Base-by-base conservation (phyloP, 768 basidiomycete genomes). In the Russula brevipes region DNA sequence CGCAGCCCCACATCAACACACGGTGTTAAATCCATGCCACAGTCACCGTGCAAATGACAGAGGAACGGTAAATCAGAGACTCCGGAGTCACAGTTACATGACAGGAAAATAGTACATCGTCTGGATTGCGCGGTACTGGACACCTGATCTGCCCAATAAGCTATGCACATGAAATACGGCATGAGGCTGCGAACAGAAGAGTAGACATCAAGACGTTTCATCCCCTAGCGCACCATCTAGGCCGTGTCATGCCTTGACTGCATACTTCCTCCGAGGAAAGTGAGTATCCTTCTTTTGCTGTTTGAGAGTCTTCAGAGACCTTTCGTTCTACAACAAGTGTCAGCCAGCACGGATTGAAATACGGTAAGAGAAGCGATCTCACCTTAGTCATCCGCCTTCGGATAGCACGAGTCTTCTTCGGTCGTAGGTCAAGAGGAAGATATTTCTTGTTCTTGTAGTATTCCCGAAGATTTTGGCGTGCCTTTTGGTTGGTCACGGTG, bases 371-470 rank as follows among this genome's bases (percentile, higher is more conserved):
- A 56, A 30, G 17, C 55, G 17, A 11, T 73, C 85, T 61, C 64
- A 92, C 93, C 81, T 88, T 87, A 70, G 93, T 94, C 79, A 99
- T 77, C 75, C 94, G 85, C 79, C 95, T 84, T 75, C 97, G 86
- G 82, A 99, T 98, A 46, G 97, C 97, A 70, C 97, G 89, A 66
- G 97, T 99, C 87, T 89, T 95, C 89, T 98, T 99, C 68, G 86
- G 77, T 69, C 97, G 91, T 74, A 99, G 89, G 82, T 99, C 97
- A 69, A 98, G 93, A 67, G 97, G 97, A 68, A 91, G 80, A 80
- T 91, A 91, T 75, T 92, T 95, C 86, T 96, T 96, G 76, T 81
- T 79, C 84, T 96, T 96, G 91, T 98, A 98, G 82, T 87, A 94
- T 77, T 98, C 95, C 60, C 93, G 91, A 69, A 97, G 86, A 79